A percentile compares a stretch with the other conserved stretches of the same genome.
Conservation (phyloP, 805 yeast species). For the Blastobotrys americana region DNA sequence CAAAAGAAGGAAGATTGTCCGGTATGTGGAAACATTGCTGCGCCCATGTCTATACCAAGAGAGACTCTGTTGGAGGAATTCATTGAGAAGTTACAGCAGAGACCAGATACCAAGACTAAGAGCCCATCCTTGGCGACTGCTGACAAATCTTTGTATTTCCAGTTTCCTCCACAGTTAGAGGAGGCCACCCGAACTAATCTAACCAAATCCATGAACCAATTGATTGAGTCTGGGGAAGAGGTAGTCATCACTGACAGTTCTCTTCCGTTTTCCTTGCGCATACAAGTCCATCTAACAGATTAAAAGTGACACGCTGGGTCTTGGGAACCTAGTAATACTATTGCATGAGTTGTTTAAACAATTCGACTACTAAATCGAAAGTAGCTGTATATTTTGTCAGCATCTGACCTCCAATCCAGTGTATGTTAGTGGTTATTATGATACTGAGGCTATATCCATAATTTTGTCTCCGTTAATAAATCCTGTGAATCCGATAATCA, state of each 20-base stretch:
- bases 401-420: too few species aligned
- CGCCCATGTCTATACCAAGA: constrained; percentile 15
- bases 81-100: constrained; percentile 34
- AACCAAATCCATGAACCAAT: constrained; percentile 27
- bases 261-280: constrained; percentile 39
- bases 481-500: constrained; percentile 44
- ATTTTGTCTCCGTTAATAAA: constrained; percentile 39
- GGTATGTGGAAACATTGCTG: constrained; percentile 54
- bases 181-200: constrained; percentile 42
- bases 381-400: too few species aligned
- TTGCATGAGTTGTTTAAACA: too few species aligned
- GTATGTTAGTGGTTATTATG: too few species aligned
- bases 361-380: too few species aligned
- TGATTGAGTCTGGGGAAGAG: constrained; percentile 42
- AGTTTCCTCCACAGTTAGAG: constrained; percentile 42
- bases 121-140: constrained; percentile 43
- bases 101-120: constrained; percentile 29
- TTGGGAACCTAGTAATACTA: not conserved
- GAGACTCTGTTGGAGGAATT: constrained; percentile 36
- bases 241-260: constrained; percentile 46
- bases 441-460: constrained; percentile 22
- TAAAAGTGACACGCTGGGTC: not conserved
- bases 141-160: constrained; percentile 37
- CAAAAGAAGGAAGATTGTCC: constrained; percentile 57
- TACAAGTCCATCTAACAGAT: constrained; percentile 18